Evolutionary conservation across 352 stramenopile species (phyloP).

Genomic region (Phytophthora megakarya): DNA sequence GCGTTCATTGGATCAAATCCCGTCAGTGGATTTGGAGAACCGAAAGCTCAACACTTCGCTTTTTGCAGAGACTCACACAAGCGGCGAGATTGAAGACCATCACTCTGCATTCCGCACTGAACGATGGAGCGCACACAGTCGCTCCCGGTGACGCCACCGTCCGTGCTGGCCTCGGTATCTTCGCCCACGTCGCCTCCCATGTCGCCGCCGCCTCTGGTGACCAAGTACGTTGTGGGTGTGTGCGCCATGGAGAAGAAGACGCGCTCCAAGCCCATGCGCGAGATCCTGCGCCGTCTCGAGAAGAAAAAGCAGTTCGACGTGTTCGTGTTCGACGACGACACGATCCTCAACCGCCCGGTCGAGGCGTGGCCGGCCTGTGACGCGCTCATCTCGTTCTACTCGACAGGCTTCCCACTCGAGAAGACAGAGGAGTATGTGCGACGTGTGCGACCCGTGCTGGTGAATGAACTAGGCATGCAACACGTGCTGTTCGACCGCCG

Average conservation of each 20-base stretch:
- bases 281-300: slow-evolving; percentile 94
- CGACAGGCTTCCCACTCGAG: slow-evolving; percentile 96
- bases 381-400: slow-evolving; percentile 99
- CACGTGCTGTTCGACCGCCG: slow-evolving; percentile 95
- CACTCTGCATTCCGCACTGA: slow-evolving; percentile 19
- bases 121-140: slow-evolving; percentile 40
- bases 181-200: slow-evolving; percentile 17
- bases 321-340: slow-evolving; percentile 97
- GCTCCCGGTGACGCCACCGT: slow-evolving; percentile 19
- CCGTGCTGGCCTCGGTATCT: slow-evolving; percentile 12
- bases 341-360: slow-evolving; percentile 95
- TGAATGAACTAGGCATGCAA: slow-evolving; percentile 99
- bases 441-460: slow-evolving; percentile 94
- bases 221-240: slow-evolving; percentile 93
- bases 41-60: slow-evolving; percentile 6
- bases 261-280: slow-evolving; percentile 95
- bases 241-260: slow-evolving; percentile 99
- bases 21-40: not conserved
- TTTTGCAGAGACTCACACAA: slow-evolving; percentile 4
- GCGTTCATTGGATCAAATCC: too few relatives aligned
- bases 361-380: slow-evolving; percentile 96
- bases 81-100: slow-evolving; percentile 16
- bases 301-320: slow-evolving; percentile 96
- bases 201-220: slow-evolving; percentile 30
- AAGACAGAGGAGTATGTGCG: slow-evolving; percentile 98